Conservation (phyloP, 148 eudicot species). For the Gaultheria prostrata region DNA sequence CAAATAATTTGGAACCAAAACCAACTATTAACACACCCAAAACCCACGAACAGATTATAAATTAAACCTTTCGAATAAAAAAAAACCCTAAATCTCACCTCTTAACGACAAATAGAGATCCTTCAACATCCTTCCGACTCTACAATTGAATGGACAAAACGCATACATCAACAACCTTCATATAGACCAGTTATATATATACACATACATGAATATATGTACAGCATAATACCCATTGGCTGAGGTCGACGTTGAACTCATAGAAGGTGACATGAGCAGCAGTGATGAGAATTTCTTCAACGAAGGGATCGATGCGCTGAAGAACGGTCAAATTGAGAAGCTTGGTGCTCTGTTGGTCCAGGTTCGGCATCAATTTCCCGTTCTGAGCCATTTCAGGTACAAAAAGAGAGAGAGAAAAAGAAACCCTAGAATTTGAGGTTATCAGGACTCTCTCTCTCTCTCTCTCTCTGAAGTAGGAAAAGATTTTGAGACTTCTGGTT, state of each 20-base stretch:
- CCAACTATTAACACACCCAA: background rate
- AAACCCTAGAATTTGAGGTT: background rate
- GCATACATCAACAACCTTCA: background rate
- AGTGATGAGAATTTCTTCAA: constrained; percentile 86
- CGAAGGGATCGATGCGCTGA: constrained; percentile 75
- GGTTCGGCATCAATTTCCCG: constrained; percentile 84
- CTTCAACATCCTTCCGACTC: constrained; percentile 94
- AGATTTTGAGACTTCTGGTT: background rate
- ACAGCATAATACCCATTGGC: constrained; percentile 70
- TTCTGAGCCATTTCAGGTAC: constrained; percentile 43
- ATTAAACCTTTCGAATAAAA: background rate
- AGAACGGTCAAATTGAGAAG: constrained; percentile 82
- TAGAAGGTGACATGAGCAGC: constrained; percentile 95
- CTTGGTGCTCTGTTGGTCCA: constrained; percentile 78
- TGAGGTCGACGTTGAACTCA: constrained; percentile 76
- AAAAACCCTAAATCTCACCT: constrained; percentile 29
- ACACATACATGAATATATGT: background rate
- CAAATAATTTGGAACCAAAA: background rate
- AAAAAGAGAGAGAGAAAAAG: background rate
- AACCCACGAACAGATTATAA: background rate
- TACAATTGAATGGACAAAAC: constrained; percentile 27
- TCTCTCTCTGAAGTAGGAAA: background rate
- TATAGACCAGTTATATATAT: too few relatives aligned
- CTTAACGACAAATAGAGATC: constrained; percentile 72
- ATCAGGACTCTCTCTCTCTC: background rate